Evolutionary conservation across 2,329 filamentous ascomycete species (phyloP).

Genomic region (Monosporascus sp.): DNA sequence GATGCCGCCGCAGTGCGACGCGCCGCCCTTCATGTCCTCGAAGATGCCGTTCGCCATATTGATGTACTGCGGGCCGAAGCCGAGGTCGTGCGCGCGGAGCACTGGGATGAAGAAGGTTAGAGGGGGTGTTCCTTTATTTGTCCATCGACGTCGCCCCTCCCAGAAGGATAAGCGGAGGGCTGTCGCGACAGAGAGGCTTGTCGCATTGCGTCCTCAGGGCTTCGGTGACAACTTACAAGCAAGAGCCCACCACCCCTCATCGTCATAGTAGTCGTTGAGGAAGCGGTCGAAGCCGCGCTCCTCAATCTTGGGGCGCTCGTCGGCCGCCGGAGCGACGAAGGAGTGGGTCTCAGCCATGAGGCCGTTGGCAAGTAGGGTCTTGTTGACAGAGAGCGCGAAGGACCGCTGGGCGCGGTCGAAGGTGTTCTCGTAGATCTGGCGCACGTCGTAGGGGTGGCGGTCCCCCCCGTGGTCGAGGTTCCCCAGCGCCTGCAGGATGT

Average conservation of each 20-base stretch:
- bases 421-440: slow-evolving; percentile 38
- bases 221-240: slow-evolving; percentile 48
- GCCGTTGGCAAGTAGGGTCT: slow-evolving; percentile 31
- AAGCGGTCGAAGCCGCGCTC: slow-evolving; percentile 33
- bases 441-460: slow-evolving; percentile 34
- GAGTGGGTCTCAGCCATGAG: slow-evolving; percentile 34
- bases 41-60: slow-evolving; percentile 44
- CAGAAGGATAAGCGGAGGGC: too few relatives aligned
- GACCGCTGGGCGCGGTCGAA: slow-evolving; percentile 40
- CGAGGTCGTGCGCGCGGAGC: slow-evolving; percentile 35
- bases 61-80: slow-evolving; percentile 38
- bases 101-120: slow-evolving; percentile 43
- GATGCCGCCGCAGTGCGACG: slow-evolving; percentile 45
- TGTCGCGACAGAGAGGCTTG: too few relatives aligned
- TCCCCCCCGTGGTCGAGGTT: slow-evolving; percentile 40
- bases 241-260: slow-evolving; percentile 61
- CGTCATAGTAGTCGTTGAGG: slow-evolving; percentile 52
- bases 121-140: slow-evolving; percentile 38
- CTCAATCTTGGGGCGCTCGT: slow-evolving; percentile 24
- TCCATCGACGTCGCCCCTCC: neutral
- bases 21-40: slow-evolving; percentile 43
- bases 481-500: slow-evolving; percentile 57
- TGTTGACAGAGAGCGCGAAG: slow-evolving; percentile 28
- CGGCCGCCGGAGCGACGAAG: slow-evolving; percentile 15
- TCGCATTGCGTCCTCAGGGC: slow-evolving; percentile 47